A percentile compares a stretch with the other conserved stretches of the same genome.
These are phyloP conservation scores for Coemansia sp. DNA, from an alignment of 192 early-diverging fungal genomes.

Conservation along the genomic window DNA sequence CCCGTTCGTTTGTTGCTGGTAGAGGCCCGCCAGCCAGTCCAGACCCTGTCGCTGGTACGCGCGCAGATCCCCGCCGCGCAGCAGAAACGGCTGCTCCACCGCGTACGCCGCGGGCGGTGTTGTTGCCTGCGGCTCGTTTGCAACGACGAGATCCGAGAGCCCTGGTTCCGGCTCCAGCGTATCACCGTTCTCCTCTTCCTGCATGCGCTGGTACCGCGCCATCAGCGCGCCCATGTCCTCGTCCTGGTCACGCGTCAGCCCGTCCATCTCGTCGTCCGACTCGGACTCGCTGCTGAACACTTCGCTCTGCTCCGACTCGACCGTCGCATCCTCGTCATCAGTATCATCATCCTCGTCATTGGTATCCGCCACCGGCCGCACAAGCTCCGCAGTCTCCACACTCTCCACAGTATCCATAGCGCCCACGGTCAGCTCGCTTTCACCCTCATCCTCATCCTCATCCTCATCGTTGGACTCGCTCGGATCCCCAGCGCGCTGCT, in stretches of 20 bases:
- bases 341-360: too few relatives aligned
- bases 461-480: not conserved
- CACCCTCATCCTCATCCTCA: too few relatives aligned
- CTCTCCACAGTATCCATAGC: too few relatives aligned
- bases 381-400: too few relatives aligned
- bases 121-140: not conserved
- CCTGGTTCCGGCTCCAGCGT: too few relatives aligned
- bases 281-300: constrained; percentile 9
- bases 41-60: constrained; percentile 97
- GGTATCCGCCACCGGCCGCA: too few relatives aligned
- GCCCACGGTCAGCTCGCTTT: too few relatives aligned
- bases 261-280: constrained; percentile 52
- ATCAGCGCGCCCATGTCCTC: constrained; percentile 61
- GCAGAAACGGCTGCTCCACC: constrained; percentile 79
- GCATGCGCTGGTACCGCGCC: constrained; percentile 50
- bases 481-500: constrained; percentile 34
- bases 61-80: constrained; percentile 84
- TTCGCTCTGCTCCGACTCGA: not conserved
- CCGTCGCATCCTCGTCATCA: too few relatives aligned
- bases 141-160: too few relatives aligned
- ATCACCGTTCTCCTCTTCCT: constrained; percentile 1
- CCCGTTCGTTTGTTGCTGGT: constrained; percentile 95
- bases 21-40: constrained; percentile 96
- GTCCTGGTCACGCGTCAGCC: constrained; percentile 62
- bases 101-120: not conserved